Conservation (phyloP, 1,284 basidiomycete species). For the Boletus hoseneyae region DNA sequence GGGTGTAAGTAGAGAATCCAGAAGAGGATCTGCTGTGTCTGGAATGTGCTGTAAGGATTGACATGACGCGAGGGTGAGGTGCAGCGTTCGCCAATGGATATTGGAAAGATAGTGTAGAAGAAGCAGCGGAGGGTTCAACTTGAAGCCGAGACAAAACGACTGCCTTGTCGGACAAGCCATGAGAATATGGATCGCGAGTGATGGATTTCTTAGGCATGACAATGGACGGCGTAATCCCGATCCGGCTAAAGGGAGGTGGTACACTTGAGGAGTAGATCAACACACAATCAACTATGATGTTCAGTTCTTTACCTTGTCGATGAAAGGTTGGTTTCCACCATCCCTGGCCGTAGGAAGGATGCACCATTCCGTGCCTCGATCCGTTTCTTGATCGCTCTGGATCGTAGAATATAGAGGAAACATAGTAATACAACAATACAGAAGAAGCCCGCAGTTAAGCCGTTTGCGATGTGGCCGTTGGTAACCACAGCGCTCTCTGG, state of each 20-base stretch:
- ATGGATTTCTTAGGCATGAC: conserved; percentile 51
- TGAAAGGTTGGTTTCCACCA: conserved; percentile 2
- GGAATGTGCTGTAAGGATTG: conserved; percentile 10
- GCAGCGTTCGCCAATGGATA: conserved; percentile 13
- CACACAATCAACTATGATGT: not conserved
- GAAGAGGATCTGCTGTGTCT: conserved; percentile 24
- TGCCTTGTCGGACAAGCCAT: conserved; percentile 32
- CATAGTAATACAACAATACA: conserved; percentile 26
- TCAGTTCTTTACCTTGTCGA: conserved; percentile 13
- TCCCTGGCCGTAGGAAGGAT: conserved; percentile 40
- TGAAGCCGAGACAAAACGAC: conserved; percentile 45
- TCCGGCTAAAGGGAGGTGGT: conserved; percentile 41
- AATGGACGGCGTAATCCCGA: conserved; percentile 42
- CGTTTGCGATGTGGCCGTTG: conserved; percentile 44
- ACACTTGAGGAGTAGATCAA: conserved; percentile 10
- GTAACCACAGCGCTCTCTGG: not conserved
- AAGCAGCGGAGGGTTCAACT: conserved; percentile 29
- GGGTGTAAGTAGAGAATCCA: conserved; percentile 21
- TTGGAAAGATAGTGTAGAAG: conserved; percentile 31
- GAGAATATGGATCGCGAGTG: conserved; percentile 29
- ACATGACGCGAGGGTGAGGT: conserved; percentile 2
- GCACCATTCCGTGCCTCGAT: conserved; percentile 39
- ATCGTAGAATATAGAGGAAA: conserved; percentile 37
- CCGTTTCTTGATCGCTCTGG: conserved; percentile 37
- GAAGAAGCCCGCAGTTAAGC: conserved; percentile 21